Conservation (phyloP, 257 asterid species). For the Solanum paucissectum region DNA sequence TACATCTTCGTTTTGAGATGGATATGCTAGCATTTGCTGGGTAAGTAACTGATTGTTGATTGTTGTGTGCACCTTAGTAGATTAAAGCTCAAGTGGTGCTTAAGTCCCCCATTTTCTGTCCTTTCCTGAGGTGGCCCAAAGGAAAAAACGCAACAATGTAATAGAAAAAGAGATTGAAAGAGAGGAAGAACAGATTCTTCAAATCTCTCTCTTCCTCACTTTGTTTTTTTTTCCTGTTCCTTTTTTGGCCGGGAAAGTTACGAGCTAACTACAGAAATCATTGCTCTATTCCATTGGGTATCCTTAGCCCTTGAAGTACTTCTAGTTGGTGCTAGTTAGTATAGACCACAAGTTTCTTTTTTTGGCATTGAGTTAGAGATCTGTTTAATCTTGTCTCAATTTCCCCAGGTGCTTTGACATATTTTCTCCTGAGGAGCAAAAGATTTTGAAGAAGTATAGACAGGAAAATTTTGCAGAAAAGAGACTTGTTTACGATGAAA, state of each 20-base stretch:
- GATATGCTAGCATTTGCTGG: constrained; percentile 99
- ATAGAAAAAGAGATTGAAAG: background rate
- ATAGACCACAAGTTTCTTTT: background rate
- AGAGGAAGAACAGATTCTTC: background rate
- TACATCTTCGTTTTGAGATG: constrained; percentile 98
- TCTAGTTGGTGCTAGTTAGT: background rate
- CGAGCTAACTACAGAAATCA: background rate
- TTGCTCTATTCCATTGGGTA: background rate
- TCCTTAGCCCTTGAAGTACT: background rate
- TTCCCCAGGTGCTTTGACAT: constrained; percentile 82
- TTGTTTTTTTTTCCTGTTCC: background rate
- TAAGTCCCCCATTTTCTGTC: background rate
- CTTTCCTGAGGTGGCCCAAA: background rate
- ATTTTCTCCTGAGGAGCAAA: constrained; percentile 67
- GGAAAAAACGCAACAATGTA: background rate
- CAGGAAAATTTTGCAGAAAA: constrained; percentile 75
- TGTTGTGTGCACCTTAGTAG: background rate
- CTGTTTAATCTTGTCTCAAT: background rate
- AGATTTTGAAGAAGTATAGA: constrained; percentile 59
- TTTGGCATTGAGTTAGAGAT: background rate
- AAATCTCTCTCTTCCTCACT: background rate
- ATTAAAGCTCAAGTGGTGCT: background rate
- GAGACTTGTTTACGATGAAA: constrained; percentile 67
- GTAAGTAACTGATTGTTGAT: constrained; percentile 27
- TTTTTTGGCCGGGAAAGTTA: background rate